Conservation (phyloP, 2,329 filamentous ascomycete species). For the Fusarium sp. region DNA sequence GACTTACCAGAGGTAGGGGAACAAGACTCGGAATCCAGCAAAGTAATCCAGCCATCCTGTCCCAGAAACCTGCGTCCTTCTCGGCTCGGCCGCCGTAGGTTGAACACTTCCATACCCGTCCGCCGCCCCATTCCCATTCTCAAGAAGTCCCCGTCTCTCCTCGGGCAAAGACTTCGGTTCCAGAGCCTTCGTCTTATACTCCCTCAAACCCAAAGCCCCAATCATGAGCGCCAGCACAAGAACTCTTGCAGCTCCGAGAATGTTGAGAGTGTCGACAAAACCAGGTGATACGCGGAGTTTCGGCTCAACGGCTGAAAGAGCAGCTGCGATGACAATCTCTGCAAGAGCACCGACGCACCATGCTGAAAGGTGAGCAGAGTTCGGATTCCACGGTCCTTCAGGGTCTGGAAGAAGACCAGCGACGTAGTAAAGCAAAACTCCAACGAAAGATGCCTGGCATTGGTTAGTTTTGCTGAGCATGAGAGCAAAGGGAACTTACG, state of each 20-base stretch:
- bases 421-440: slow-evolving; percentile 54
- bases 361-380: slow-evolving; percentile 48
- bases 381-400: slow-evolving; percentile 56
- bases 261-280: slow-evolving; percentile 46
- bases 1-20: slow-evolving; percentile 56
- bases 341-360: slow-evolving; percentile 50
- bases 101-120: slow-evolving; percentile 44
- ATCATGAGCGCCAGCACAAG: slow-evolving; percentile 50
- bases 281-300: slow-evolving; percentile 42
- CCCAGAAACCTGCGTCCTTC: slow-evolving; percentile 47
- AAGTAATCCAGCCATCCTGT: slow-evolving; percentile 58
- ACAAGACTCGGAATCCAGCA: slow-evolving; percentile 55
- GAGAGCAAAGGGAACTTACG: slow-evolving; percentile 34
- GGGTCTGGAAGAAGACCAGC: slow-evolving; percentile 55
- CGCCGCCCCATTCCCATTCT: slow-evolving; percentile 49
- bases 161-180: slow-evolving; percentile 44
- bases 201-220: slow-evolving; percentile 42
- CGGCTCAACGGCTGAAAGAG: slow-evolving; percentile 46
- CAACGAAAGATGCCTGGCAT: slow-evolving; percentile 51
- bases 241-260: slow-evolving; percentile 47
- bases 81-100: slow-evolving; percentile 17
- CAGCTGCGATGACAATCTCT: slow-evolving; percentile 50
- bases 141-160: slow-evolving; percentile 53
- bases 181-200: slow-evolving; percentile 45
- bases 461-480: background rate